Evolutionary conservation across 148 eudicot species (phyloP), one percentile per base, ranked within the genome.

Genomic region (Diospyros kaki): DNA sequence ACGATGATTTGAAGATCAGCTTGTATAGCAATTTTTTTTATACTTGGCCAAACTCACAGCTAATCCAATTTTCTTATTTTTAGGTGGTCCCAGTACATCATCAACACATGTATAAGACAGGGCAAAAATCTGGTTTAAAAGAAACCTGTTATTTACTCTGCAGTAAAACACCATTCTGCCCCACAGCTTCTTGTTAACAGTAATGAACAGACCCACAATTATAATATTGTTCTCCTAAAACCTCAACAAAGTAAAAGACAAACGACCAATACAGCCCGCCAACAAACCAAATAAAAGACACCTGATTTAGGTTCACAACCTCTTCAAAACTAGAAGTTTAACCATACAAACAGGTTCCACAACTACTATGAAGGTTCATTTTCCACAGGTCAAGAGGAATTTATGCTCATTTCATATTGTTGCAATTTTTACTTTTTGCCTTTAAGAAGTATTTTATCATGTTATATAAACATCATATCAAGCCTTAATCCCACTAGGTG

Each of bases 371-470:
- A 39, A 39, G 48, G 1, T 11, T 4, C 8, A 39, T 48, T 8
- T 48, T 73, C 18, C 50, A 61, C 43, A 18, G 9, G 38, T 42
- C 75, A 73, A 45, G 14, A 73, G 3, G 75, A n/a, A 48, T 44
- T 46, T 15, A 38, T 56, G 18, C 41, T 17, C 68, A 62, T 59
- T 28, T 73, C 28, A 4, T n/a, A 17, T 59, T 62, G 41, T 73
- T 28, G 38, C 62, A 54, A 12, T 58, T n/a, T 60, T 13, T 59
- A 58, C 39, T 59, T 9, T 14, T 59, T 9, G 6, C n/a, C 28
- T 18, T 9, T 6, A 59, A 18, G 12, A 59, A 59, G 9, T 40
- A 59, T 2, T 59, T 2, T 3, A 59, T 2, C 17, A 56, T 56
- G 1, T 2, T 12, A 53, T 56, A 4, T 5, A 17, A 14, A 53